Percentiles rank a stretch among this genome's conserved stretches.
phyloP scores from a whole-genome alignment of 2,329 filamentous ascomycete genomes.

The Fusarium penzigii region DNA sequence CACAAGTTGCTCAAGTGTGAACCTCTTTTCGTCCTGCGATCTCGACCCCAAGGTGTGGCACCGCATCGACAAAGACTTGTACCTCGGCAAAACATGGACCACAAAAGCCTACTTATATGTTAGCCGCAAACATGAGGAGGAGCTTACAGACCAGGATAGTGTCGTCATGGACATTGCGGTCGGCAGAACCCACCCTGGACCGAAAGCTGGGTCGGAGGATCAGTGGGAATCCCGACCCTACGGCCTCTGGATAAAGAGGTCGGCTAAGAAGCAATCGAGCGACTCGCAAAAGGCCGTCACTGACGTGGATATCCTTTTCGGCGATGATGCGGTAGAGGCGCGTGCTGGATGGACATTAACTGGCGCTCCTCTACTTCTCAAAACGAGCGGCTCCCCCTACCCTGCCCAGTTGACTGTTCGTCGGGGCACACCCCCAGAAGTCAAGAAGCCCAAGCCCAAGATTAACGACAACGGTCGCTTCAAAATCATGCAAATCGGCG shows the following conservation, averaged over 20 bases:
- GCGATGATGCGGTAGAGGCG: slow-evolving; percentile 87
- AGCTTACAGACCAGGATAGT: slow-evolving; percentile 71
- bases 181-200: slow-evolving; percentile 67
- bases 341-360: slow-evolving; percentile 81
- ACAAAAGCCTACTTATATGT: slow-evolving; percentile 80
- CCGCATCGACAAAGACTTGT: slow-evolving; percentile 86
- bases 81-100: slow-evolving; percentile 72
- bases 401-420: slow-evolving; percentile 78
- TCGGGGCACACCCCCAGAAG: slow-evolving; percentile 65
- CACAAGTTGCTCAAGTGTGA: slow-evolving; percentile 72
- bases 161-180: slow-evolving; percentile 80
- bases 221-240: slow-evolving; percentile 77
- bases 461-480: slow-evolving; percentile 90
- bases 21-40: slow-evolving; percentile 73
- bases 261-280: slow-evolving; percentile 69
- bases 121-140: slow-evolving; percentile 82
- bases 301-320: slow-evolving; percentile 83
- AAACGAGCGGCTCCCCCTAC: slow-evolving; percentile 60
- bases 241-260: slow-evolving; percentile 81
- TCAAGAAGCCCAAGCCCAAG: slow-evolving; percentile 70
- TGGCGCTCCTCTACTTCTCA: slow-evolving; percentile 71
- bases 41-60: slow-evolving; percentile 74
- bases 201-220: slow-evolving; percentile 50
- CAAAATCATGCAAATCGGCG: slow-evolving; percentile 96
- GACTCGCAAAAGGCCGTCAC: slow-evolving; percentile 77